Percentiles rank a stretch among this genome's conserved stretches.
Conservation (phyloP, 495 filamentous ascomycete genomes). For the Xylaria nigripes region DNA sequence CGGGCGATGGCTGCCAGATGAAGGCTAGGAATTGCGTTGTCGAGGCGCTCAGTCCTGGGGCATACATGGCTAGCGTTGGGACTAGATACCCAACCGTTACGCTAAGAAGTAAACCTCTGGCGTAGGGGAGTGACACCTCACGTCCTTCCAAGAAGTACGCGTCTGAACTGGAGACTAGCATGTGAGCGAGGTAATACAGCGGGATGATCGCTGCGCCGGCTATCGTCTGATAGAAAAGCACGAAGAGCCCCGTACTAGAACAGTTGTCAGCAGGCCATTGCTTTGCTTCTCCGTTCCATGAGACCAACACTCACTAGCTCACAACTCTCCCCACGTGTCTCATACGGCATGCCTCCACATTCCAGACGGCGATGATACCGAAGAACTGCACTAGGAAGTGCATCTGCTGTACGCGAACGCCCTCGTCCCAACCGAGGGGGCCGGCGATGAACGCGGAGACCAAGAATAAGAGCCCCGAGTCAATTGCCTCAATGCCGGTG, state of each 20-base stretch:
- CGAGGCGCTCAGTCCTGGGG: conserved; percentile 13
- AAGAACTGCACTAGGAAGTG: conserved; percentile 23
- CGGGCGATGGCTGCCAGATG: conserved; percentile 32
- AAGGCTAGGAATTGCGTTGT: conserved; percentile 25
- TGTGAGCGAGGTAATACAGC: conserved; percentile 25
- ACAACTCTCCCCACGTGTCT: conserved; percentile 20
- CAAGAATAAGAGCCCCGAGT: conserved; percentile 12
- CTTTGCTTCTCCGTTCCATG: background rate
- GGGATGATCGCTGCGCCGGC: conserved; percentile 32
- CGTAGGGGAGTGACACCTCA: conserved; percentile 16
- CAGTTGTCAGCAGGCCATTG: background rate
- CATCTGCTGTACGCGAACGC: conserved; percentile 15
- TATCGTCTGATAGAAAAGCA: conserved; percentile 24
- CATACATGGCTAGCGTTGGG: conserved; percentile 28
- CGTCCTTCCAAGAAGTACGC: conserved; percentile 24
- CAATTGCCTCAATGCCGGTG: conserved; percentile 19
- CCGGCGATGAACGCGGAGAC: conserved; percentile 21
- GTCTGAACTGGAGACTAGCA: conserved; percentile 4
- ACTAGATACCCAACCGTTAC: conserved; percentile 25
- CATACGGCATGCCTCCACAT: conserved; percentile 21
- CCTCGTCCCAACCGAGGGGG: conserved; percentile 13
- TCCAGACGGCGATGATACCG: conserved; percentile 24
- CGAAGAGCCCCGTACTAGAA: conserved; percentile 19
- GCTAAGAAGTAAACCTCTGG: conserved; percentile 28
- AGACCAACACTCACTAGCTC: conserved; percentile 21